A percentile compares a stretch with the other conserved stretches of the same genome.
These are phyloP conservation scores for Solanum hybrid DNA, from an alignment of 305 asterid genomes.

Conservation along the genomic window DNA sequence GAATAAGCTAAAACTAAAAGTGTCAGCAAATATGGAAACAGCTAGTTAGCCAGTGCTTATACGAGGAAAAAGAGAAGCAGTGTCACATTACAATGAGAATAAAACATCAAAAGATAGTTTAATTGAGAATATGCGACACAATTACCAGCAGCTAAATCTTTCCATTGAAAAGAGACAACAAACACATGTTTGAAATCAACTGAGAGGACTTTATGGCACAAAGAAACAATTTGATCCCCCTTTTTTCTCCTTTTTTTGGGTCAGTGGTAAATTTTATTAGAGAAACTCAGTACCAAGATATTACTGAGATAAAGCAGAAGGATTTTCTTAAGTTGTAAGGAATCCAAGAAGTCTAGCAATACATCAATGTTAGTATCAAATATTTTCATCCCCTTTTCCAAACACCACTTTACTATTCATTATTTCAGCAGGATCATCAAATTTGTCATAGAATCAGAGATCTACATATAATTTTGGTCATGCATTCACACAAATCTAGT, in stretches of 20 bases:
- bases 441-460: too few species aligned
- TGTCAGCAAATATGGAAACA: background rate
- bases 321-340: background rate
- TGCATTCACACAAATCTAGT: background rate
- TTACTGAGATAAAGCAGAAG: background rate
- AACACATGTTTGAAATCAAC: background rate
- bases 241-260: background rate
- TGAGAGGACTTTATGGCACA: background rate
- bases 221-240: background rate
- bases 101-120: background rate
- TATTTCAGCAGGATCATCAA: background rate
- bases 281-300: background rate
- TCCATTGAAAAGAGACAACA: background rate
- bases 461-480: background rate
- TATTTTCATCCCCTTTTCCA: background rate
- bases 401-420: background rate
- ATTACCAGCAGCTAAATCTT: background rate
- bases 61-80: background rate
- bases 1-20: background rate
- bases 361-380: background rate
- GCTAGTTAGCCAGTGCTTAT: background rate
- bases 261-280: background rate
- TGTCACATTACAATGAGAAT: background rate
- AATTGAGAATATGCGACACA: background rate
- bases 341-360: background rate